Evolutionary conservation across 1,139 yeast species (phyloP).

Genomic region (Scheffersomyces titani): DNA sequence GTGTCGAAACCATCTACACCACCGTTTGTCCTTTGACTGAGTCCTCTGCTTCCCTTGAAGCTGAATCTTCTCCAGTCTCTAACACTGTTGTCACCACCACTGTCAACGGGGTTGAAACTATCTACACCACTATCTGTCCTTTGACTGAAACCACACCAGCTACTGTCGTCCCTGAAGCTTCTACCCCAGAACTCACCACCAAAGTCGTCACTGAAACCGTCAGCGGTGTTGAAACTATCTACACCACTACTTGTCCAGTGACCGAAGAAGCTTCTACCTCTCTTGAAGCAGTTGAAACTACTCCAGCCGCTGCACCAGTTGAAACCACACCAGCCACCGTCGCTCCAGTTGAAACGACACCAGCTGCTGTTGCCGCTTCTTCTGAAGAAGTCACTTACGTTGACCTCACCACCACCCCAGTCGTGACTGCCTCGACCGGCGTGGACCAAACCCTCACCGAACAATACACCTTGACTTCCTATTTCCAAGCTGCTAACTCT

Average conservation of each 20-base stretch:
- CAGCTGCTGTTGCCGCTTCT: slow-evolving; percentile 14
- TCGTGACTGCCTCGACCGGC: slow-evolving; percentile 36
- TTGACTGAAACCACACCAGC: slow-evolving; percentile 23
- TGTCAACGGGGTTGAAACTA: slow-evolving; percentile 41
- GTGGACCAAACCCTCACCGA: slow-evolving; percentile 36
- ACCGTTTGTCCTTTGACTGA: slow-evolving; percentile 17
- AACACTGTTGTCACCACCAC: slow-evolving; percentile 41
- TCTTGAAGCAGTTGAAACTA: slow-evolving; percentile 12
- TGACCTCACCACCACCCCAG: slow-evolving; percentile 30
- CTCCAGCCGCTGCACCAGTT: slow-evolving; percentile 12
- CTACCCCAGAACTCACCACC: slow-evolving; percentile 14
- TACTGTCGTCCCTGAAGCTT: slow-evolving; percentile 12
- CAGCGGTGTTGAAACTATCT: slow-evolving; percentile 14
- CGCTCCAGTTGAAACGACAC: slow-evolving; percentile 9
- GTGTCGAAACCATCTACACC: slow-evolving; percentile 18
- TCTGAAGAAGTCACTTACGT: slow-evolving; percentile 17
- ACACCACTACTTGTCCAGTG: slow-evolving; percentile 23
- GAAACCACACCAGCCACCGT: slow-evolving; percentile 6
- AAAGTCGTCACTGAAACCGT: slow-evolving; percentile 15
- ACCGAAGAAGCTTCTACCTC: slow-evolving; percentile 15
- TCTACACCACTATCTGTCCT: slow-evolving; percentile 54
- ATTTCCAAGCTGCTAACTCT: slow-evolving; percentile 18
- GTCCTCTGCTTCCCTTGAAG: slow-evolving; percentile 3
- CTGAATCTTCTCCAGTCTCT: slow-evolving; percentile 19
- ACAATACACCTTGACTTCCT: slow-evolving; percentile 35